Percentiles rank a stretch among this genome's conserved stretches.
These are phyloP conservation scores for Neurospora sp. DNA, from an alignment of 495 filamentous ascomycete genomes.

Conservation along the genomic window DNA sequence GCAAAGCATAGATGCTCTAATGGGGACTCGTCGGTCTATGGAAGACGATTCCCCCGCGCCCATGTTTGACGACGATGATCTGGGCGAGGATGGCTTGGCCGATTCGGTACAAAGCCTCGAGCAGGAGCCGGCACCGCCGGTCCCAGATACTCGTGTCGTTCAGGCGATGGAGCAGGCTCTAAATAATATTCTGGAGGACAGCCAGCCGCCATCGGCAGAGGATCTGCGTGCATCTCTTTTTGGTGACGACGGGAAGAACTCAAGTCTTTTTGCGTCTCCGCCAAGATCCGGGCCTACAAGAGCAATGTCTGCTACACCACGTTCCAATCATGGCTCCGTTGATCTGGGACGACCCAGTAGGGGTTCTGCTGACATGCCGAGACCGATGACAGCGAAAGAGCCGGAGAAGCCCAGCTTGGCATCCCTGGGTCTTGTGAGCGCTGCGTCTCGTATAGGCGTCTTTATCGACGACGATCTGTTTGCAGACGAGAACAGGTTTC, in stretches of 20 bases:
- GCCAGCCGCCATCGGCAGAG: constrained; percentile 47
- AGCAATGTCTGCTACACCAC: constrained; percentile 9
- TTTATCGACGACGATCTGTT: constrained; percentile 92
- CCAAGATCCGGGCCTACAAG: constrained; percentile 33
- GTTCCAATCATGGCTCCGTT: constrained; percentile 41
- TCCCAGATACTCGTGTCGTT: constrained; percentile 54
- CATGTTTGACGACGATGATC: constrained; percentile 47
- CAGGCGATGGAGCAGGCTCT: constrained; percentile 90
- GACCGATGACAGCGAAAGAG: constrained; percentile 32
- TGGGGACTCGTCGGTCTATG: background rate
- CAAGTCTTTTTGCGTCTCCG: constrained; percentile 33
- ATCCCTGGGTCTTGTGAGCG: constrained; percentile 79
- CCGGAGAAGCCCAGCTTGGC: constrained; percentile 73
- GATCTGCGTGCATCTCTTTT: constrained; percentile 49
- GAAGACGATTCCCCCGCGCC: constrained; percentile 29
- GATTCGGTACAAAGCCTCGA: constrained; percentile 46
- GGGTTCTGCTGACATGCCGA: constrained; percentile 46
- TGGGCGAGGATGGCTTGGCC: constrained; percentile 39
- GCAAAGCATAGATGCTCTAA: background rate
- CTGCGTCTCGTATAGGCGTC: constrained; percentile 70
- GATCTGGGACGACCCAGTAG: constrained; percentile 40
- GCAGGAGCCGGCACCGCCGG: constrained; percentile 27
- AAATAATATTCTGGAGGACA: constrained; percentile 85
- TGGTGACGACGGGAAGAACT: constrained; percentile 37
- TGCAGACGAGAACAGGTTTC: constrained; percentile 76